Conservation (phyloP, 768 basidiomycete species). For the Suillus paluster region DNA sequence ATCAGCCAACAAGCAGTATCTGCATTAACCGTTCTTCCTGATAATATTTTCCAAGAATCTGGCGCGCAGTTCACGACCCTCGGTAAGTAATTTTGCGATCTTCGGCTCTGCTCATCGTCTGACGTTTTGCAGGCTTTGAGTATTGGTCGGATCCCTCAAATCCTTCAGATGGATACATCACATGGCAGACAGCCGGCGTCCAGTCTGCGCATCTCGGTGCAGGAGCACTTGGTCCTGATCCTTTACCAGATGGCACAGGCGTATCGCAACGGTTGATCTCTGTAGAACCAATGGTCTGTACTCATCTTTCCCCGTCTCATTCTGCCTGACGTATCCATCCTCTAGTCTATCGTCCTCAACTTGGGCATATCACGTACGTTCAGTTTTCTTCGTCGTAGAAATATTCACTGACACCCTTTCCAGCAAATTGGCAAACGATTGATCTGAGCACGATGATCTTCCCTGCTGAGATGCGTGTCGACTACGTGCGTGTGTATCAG, state of each 20-base stretch:
- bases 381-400: slow-evolving; percentile 6
- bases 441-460: slow-evolving; percentile 49
- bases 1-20: slow-evolving; percentile 54
- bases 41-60: slow-evolving; percentile 57
- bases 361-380: slow-evolving; percentile 60
- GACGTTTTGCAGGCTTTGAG: slow-evolving; percentile 62
- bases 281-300: slow-evolving; percentile 51
- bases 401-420: slow-evolving; percentile 2
- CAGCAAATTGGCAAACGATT: slow-evolving; percentile 70
- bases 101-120: not conserved
- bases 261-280: slow-evolving; percentile 65
- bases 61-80: slow-evolving; percentile 55
- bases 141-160: slow-evolving; percentile 67
- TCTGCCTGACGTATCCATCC: not conserved
- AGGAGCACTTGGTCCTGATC: slow-evolving; percentile 54
- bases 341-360: slow-evolving; percentile 58
- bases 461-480: slow-evolving; percentile 55
- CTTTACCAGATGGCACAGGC: slow-evolving; percentile 41
- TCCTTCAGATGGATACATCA: slow-evolving; percentile 63
- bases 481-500: slow-evolving; percentile 69
- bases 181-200: slow-evolving; percentile 70
- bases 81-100: slow-evolving; percentile 37
- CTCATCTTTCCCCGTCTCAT: not conserved
- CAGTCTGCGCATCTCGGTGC: slow-evolving; percentile 57
- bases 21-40: slow-evolving; percentile 44